A percentile compares a stretch with the other conserved stretches of the same genome.
Conservation (phyloP, 176 grass and related monocot genomes). For the Oryza longistaminata region DNA sequence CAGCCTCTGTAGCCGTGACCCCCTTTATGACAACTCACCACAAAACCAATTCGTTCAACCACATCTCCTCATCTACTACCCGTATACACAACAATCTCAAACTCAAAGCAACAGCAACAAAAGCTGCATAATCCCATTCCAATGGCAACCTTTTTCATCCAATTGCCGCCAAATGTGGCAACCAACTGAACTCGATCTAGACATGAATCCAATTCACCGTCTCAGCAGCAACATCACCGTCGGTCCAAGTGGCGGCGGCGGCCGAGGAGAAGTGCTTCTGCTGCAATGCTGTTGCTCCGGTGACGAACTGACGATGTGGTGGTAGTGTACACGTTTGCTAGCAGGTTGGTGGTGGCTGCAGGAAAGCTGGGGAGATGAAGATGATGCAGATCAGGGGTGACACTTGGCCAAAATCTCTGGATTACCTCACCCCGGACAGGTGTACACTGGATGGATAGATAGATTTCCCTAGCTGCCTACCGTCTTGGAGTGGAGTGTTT, state of each 20-base stretch:
- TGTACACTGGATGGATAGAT: neutral
- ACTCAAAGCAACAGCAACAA: conserved; percentile 47
- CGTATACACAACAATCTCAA: neutral
- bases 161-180: conserved; percentile 31
- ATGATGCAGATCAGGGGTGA: neutral
- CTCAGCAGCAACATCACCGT: too few relatives aligned
- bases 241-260: conserved; percentile 27
- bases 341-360: conserved; percentile 13
- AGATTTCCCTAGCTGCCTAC: neutral
- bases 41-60: conserved; percentile 5
- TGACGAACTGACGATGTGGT: neutral
- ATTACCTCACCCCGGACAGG: conserved; percentile 22
- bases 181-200: neutral
- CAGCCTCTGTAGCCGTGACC: neutral
- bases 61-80: neutral
- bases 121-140: neutral
- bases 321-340: conserved; percentile 9
- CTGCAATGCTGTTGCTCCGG: neutral
- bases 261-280: neutral
- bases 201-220: neutral
- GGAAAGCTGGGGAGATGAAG: conserved; percentile 5
- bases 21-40: conserved; percentile 17
- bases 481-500: neutral
- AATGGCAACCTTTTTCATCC: neutral
- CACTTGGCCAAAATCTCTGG: conserved; percentile 27